Evolutionary conservation across 2,329 filamentous ascomycete genomes (phyloP).

Genomic region (Chrysosphaeria jannelii): DNA sequence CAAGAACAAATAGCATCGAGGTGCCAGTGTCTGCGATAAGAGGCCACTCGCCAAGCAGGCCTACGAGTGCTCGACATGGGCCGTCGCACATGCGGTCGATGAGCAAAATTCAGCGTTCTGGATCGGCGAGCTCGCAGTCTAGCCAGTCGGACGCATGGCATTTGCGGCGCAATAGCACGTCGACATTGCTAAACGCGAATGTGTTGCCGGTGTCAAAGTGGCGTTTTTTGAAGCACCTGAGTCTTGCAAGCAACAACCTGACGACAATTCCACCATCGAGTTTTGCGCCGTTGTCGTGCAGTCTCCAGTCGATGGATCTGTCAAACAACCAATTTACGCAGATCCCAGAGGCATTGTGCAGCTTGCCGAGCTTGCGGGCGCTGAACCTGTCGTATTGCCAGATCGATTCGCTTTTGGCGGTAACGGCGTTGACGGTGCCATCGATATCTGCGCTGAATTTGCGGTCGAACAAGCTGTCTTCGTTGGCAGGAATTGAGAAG

Average conservation of each 20-base stretch:
- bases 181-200: constrained; percentile 31
- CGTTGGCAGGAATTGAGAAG: constrained; percentile 69
- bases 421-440: constrained; percentile 61
- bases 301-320: constrained; percentile 70
- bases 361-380: constrained; percentile 61
- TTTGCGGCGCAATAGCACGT: constrained; percentile 39
- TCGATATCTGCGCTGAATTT: constrained; percentile 85
- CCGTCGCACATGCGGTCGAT: constrained; percentile 29
- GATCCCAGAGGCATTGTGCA: constrained; percentile 71
- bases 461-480: constrained; percentile 60
- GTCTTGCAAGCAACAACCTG: constrained; percentile 70
- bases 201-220: constrained; percentile 65
- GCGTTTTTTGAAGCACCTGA: constrained; percentile 79
- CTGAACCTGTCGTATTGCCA: constrained; percentile 90
- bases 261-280: constrained; percentile 49
- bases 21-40: too few relatives aligned
- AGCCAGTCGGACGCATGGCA: constrained; percentile 35
- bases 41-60: constrained; percentile 58
- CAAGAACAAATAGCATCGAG: too few relatives aligned
- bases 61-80: constrained; percentile 44
- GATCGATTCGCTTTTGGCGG: constrained; percentile 78
- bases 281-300: constrained; percentile 57
- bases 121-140: constrained; percentile 80
- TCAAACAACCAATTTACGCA: constrained; percentile 85
- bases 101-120: constrained; percentile 56